Percentiles rank a stretch among this genome's conserved stretches.
phyloP scores from a whole-genome alignment of 176 grass and related monocot genomes.

The Bonia amplexicaulis region DNA sequence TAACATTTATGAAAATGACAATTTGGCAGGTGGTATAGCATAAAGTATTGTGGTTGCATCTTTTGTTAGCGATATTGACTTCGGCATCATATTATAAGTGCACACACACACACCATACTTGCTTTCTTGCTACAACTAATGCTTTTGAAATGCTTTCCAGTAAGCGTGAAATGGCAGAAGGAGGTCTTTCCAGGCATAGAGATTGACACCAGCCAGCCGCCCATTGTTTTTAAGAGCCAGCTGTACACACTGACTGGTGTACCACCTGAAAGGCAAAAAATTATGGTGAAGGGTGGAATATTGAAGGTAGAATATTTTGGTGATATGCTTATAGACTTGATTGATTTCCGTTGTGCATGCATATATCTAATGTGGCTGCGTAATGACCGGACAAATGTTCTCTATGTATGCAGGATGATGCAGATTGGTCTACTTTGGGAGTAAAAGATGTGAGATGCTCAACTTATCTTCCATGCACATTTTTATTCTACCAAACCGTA shows the following conservation, averaged over 20 bases:
- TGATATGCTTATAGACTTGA: constrained; percentile 8
- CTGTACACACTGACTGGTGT: constrained; percentile 92
- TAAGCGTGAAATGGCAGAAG: constrained; percentile 99
- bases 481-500: constrained; percentile 18
- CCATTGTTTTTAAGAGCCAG: constrained; percentile 92
- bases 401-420: constrained; percentile 71
- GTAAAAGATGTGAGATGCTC: constrained; percentile 85
- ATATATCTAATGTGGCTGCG: neutral
- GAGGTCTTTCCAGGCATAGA: constrained; percentile 75
- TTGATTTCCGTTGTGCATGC: neutral
- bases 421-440: constrained; percentile 88
- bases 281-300: constrained; percentile 98
- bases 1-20: neutral
- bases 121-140: neutral
- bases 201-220: constrained; percentile 83
- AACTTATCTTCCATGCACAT: constrained; percentile 19
- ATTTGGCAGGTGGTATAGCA: neutral
- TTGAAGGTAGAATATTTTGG: constrained; percentile 63
- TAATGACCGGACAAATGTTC: constrained; percentile 21
- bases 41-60: neutral
- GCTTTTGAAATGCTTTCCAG: constrained; percentile 45
- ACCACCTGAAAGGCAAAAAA: constrained; percentile 93
- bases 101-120: neutral
- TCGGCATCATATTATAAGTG: constrained; percentile 4
- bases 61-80: neutral